A percentile compares a stretch with the other conserved stretches of the same genome.
Conservation (phyloP, 345 rosid species). For the Syzygium oleosum region DNA sequence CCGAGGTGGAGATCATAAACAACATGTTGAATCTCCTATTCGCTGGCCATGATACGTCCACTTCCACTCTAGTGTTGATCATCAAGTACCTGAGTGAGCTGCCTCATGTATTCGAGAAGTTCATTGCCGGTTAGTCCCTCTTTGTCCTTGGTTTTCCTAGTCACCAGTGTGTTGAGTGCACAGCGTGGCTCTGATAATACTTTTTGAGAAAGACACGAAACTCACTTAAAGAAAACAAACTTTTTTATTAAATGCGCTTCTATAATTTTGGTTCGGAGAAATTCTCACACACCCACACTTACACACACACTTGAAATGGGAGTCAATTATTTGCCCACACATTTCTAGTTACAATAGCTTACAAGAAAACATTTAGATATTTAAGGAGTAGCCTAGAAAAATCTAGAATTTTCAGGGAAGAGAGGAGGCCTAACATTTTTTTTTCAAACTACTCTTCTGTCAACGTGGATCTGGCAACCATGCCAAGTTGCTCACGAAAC, state of each 20-base stretch:
- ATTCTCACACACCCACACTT: not conserved
- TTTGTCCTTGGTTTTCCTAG: not conserved
- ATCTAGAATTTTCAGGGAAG: not conserved
- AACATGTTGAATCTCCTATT: not conserved
- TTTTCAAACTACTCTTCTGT: not conserved
- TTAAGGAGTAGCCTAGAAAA: not conserved
- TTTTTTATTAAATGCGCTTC: not conserved
- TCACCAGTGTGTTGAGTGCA: not conserved
- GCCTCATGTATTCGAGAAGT: not conserved
- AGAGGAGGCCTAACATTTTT: not conserved
- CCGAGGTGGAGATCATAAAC: not conserved
- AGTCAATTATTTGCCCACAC: not conserved
- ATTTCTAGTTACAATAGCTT: not conserved
- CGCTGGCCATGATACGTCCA: not conserved
- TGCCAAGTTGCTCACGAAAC: not conserved
- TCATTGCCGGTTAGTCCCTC: not conserved
- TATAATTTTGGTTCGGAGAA: not conserved
- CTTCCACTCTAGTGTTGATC: not conserved
- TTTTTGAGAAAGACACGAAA: not conserved
- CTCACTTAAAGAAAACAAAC: not conserved
- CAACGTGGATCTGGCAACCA: not conserved
- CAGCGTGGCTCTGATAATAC: not conserved
- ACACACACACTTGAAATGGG: not conserved
- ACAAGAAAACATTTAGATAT: not conserved
- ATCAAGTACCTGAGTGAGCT: not conserved